Evolutionary conservation across 805 yeast genomes (phyloP), one percentile per base, ranked within the genome.

Genomic region (Blastobotrys parvus): DNA sequence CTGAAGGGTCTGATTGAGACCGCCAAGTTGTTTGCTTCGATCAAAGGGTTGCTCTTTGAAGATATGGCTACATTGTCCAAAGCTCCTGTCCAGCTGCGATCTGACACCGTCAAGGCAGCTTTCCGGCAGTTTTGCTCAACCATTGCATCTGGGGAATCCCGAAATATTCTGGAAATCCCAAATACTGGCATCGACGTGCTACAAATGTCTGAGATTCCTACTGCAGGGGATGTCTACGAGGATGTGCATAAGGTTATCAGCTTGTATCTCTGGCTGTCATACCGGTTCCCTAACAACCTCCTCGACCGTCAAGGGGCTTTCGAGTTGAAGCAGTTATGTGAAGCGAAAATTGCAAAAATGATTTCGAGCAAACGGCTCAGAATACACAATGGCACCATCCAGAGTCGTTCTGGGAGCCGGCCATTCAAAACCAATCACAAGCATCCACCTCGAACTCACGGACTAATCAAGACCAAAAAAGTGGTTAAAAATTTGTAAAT

Each of bases 251-350:
- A 77, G 50, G 64, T 75, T 36, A 70, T 85, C 15, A 71, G 79
- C 51, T 63, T 84, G 4, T 90, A 77, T 56, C 66, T 86, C 57
- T 90, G 98, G 98, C 68, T 90, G 48, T 72, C 84, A 43, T 89
- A 85, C 59, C 68, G 97, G 55, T 90, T 82, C 68, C 95, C 97
- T 1, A 77, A 81, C 23, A 71, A 77, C 40, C 85, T 88, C 53
- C 74, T 82, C 15, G 95, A 87, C 59, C 68, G 77, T 13, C 84
- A 80, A 45, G 74, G 86, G 38, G 95, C 95, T 0, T 59, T 62
- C 19, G 84, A 82, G 43, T 61, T 86, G 53, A 83, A 83, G 57
- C 65, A 74, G 22, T 62, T 84, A 47, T 77, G 87, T 41, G 95
- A 89, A 56, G 69, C 67, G 46, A 62, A 75, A 41, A 78, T 80